These are phyloP conservation scores for Cymbopogon citratus DNA, from an alignment of 176 grass and related monocot species.

Conservation along the genomic window DNA sequence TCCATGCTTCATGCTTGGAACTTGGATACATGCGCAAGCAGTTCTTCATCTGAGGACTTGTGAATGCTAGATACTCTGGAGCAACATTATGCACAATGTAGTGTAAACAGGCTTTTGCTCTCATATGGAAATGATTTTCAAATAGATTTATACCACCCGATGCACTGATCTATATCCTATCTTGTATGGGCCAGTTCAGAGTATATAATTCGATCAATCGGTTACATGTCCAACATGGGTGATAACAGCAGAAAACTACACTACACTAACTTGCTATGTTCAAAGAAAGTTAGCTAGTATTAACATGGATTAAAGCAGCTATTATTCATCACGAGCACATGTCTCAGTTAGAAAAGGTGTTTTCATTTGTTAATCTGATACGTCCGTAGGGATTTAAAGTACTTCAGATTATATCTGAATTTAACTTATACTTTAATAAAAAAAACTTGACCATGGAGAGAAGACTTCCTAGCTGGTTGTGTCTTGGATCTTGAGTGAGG, in stretches of 20 bases:
- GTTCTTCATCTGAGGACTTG: background rate
- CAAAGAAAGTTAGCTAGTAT: background rate
- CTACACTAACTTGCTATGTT: background rate
- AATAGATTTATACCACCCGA: background rate
- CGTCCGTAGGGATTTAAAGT: background rate
- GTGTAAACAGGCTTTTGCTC: background rate
- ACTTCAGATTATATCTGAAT: background rate
- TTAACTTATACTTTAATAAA: background rate
- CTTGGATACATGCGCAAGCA: background rate
- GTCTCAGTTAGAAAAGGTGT: background rate
- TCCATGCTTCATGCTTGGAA: slow-evolving; percentile 1
- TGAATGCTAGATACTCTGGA: background rate
- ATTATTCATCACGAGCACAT: background rate
- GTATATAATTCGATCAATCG: background rate
- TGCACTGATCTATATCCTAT: background rate
- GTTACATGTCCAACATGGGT: background rate
- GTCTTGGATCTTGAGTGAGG: background rate
- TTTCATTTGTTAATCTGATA: background rate
- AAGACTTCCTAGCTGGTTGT: background rate
- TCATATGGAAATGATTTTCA: background rate
- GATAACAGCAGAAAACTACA: background rate
- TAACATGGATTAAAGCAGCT: background rate
- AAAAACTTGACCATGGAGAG: background rate
- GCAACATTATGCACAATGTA: background rate
- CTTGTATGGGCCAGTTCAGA: background rate